These are phyloP conservation scores for Macrotyloma uniflorum DNA, from an alignment of 306 rosid species.

Conservation along the genomic window DNA sequence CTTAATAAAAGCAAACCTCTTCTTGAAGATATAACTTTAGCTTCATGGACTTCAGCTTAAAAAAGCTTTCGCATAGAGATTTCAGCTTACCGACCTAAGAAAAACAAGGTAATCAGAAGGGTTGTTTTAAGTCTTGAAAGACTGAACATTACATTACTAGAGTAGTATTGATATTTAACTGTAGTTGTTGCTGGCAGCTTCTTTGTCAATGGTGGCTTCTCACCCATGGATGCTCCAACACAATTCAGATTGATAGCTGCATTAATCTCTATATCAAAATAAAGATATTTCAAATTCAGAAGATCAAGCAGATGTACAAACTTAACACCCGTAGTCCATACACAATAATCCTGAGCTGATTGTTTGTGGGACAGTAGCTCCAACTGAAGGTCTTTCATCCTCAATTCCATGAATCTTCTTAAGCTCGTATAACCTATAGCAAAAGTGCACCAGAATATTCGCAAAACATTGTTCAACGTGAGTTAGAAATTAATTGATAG, in stretches of 20 bases:
- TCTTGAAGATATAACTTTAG: conserved; percentile 81
- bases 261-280: conserved; percentile 38
- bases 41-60: conserved; percentile 79
- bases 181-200: conserved; percentile 85
- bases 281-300: conserved; percentile 4
- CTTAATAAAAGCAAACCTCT: conserved; percentile 60
- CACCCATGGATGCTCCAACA: conserved; percentile 94
- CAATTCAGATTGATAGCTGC: conserved; percentile 87
- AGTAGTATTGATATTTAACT: conserved; percentile 43
- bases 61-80: conserved; percentile 88
- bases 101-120: conserved; percentile 32
- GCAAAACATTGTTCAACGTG: conserved; percentile 1
- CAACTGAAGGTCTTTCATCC: conserved; percentile 60
- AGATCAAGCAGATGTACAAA: not conserved
- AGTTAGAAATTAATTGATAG: conserved; percentile 16
- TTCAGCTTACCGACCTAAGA: conserved; percentile 87
- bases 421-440: conserved; percentile 75
- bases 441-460: conserved; percentile 26
- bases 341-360: conserved; percentile 83
- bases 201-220: conserved; percentile 77
- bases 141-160: conserved; percentile 27
- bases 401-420: conserved; percentile 82
- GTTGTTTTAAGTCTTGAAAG: conserved; percentile 12
- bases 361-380: conserved; percentile 71
- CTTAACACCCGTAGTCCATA: conserved; percentile 49